Conservation (phyloP, 2,329 filamentous ascomycete genomes). For the Fusarium sp. region DNA sequence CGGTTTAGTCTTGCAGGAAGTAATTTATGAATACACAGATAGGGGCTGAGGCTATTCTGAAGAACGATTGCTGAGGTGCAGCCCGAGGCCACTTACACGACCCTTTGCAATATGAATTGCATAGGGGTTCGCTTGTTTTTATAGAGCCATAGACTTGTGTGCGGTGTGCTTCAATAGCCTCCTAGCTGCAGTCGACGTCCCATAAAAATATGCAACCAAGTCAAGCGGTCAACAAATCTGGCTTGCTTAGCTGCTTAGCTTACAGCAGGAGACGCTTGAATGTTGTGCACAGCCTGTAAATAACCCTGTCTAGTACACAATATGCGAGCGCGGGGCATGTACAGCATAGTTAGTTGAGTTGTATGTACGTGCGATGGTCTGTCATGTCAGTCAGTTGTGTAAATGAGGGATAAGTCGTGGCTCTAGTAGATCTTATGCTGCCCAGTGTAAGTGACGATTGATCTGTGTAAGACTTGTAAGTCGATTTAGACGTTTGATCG, state of each 20-base stretch:
- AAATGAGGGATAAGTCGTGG: background rate
- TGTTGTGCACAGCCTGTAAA: conserved; percentile 39
- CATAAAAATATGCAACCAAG: conserved; percentile 50
- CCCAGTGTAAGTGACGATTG: conserved; percentile 13
- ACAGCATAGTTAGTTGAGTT: conserved; percentile 16
- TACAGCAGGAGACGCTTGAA: conserved; percentile 13
- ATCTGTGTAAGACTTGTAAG: conserved; percentile 38
- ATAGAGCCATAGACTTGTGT: conserved; percentile 46
- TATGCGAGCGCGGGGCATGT: conserved; percentile 37
- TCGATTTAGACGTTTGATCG: conserved; percentile 22
- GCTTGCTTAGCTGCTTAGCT: background rate
- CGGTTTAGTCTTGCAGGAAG: conserved; percentile 5
- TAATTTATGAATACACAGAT: conserved; percentile 14
- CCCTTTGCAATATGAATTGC: conserved; percentile 42
- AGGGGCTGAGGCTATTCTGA: conserved; percentile 6
- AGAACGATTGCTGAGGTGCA: conserved; percentile 23
- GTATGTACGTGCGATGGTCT: background rate
- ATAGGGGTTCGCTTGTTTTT: conserved; percentile 45
- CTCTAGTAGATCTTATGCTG: background rate
- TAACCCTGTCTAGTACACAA: conserved; percentile 42
- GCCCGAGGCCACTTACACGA: conserved; percentile 34
- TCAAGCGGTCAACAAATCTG: conserved; percentile 47
- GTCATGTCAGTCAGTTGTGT: conserved; percentile 2
- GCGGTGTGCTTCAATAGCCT: conserved; percentile 46
- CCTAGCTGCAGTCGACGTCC: conserved; percentile 47